Percentiles rank a stretch among this genome's conserved stretches.
phyloP scores from a whole-genome alignment of 495 filamentous ascomycete species.

The Lophiotrema nucula region DNA sequence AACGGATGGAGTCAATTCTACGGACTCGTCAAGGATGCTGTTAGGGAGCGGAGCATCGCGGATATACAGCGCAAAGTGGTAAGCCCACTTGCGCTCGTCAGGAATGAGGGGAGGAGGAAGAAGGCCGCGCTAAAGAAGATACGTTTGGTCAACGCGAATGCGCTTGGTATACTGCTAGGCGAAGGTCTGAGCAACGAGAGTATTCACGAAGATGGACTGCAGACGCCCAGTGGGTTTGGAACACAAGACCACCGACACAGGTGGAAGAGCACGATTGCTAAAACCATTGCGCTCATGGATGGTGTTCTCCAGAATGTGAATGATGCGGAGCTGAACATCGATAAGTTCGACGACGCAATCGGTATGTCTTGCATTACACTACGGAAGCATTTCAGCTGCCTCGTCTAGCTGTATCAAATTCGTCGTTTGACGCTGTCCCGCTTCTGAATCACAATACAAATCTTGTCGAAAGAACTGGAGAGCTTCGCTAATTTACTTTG shows the following conservation, averaged over 20 bases:
- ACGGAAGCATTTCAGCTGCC: no score
- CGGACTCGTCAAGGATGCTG: conserved; percentile 67
- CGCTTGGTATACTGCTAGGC: conserved; percentile 80
- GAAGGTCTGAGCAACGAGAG: conserved; percentile 62
- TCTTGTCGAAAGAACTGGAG: no score
- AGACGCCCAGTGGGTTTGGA: conserved; percentile 43
- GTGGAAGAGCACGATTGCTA: conserved; percentile 70
- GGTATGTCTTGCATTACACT: no score
- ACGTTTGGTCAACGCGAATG: conserved; percentile 77
- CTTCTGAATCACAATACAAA: no score
- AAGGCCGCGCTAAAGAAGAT: conserved; percentile 63
- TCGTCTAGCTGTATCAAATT: no score
- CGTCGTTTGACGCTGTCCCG: no score
- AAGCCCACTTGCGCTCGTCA: conserved; percentile 67
- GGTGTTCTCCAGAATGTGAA: conserved; percentile 65
- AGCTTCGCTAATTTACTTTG: no score
- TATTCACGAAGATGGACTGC: conserved; percentile 41
- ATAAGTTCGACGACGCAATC: conserved; percentile 76
- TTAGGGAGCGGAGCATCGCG: conserved; percentile 59
- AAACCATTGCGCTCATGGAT: conserved; percentile 77
- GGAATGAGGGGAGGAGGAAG: conserved; percentile 69
- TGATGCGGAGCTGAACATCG: conserved; percentile 51
- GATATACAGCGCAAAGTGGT: conserved; percentile 62
- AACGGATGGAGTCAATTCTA: conserved; percentile 77
- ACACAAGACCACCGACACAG: conserved; percentile 50